Percentiles rank a stretch among this genome's conserved stretches.
Conservation (phyloP, 1,284 basidiomycete genomes). For the Cutaneotrichosporon mucoides region DNA sequence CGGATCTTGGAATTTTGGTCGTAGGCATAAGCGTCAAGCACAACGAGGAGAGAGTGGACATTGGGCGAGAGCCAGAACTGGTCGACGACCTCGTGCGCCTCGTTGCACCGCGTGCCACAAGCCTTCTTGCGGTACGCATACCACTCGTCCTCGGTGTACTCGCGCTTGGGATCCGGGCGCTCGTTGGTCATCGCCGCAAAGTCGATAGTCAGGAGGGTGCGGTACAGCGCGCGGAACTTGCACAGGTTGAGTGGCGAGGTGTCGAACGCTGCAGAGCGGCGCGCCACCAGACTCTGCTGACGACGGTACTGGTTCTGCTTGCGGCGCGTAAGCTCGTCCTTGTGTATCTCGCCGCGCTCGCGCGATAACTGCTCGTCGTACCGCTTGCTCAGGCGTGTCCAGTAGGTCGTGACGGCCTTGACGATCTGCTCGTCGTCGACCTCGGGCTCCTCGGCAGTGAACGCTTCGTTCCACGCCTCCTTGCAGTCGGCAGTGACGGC, state of each 20-base stretch:
- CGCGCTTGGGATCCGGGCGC: slow-evolving; percentile 35
- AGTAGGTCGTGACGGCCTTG: slow-evolving; percentile 41
- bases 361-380: slow-evolving; percentile 40
- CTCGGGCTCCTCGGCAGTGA: slow-evolving; percentile 25
- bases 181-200: slow-evolving; percentile 43
- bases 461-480: slow-evolving; percentile 26
- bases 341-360: slow-evolving; percentile 39
- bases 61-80: slow-evolving; percentile 39
- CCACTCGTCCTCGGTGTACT: slow-evolving; percentile 45
- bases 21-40: slow-evolving; percentile 36
- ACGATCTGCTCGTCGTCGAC: slow-evolving; percentile 34
- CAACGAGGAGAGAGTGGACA: slow-evolving; percentile 30
- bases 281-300: slow-evolving; percentile 44
- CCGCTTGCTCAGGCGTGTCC: slow-evolving; percentile 40
- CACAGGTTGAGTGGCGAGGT: slow-evolving; percentile 42
- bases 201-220: slow-evolving; percentile 47
- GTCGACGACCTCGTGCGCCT: slow-evolving; percentile 46
- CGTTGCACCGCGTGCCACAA: slow-evolving; percentile 23
- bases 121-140: slow-evolving; percentile 38
- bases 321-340: slow-evolving; percentile 40
- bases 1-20: slow-evolving; percentile 29
- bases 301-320: slow-evolving; percentile 47
- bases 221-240: slow-evolving; percentile 41
- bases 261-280: slow-evolving; percentile 41
- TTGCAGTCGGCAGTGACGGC: slow-evolving; percentile 32